Percentiles rank a stretch among this genome's conserved stretches.
Evolutionary conservation across 352 stramenopile species (phyloP).

Genomic region (Phytophthora syringae): DNA sequence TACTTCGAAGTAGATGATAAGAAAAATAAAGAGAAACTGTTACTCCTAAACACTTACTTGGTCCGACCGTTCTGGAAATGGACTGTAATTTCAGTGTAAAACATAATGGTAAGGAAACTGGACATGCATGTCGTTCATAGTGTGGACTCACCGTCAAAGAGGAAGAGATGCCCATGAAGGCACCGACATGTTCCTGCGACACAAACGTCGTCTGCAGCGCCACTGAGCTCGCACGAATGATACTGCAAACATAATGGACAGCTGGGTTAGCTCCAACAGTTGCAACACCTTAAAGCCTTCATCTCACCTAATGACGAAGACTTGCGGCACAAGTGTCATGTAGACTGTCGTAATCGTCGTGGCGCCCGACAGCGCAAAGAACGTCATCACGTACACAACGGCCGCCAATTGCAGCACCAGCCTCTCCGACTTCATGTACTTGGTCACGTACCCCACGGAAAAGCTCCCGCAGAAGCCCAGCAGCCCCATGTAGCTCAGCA

Average conservation of each 20-base stretch:
- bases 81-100: slow-evolving; percentile 54
- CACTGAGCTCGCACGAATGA: slow-evolving; percentile 83
- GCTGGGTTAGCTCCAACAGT: slow-evolving; percentile 1
- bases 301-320: slow-evolving; percentile 68
- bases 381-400: slow-evolving; percentile 75
- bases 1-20: too few relatives aligned
- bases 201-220: slow-evolving; percentile 78
- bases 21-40: background rate
- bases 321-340: slow-evolving; percentile 65
- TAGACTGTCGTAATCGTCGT: slow-evolving; percentile 60
- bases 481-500: slow-evolving; percentile 86
- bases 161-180: slow-evolving; percentile 83
- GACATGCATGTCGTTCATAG: background rate
- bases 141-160: slow-evolving; percentile 64
- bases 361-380: slow-evolving; percentile 66
- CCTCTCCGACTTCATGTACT: slow-evolving; percentile 56
- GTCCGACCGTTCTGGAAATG: slow-evolving; percentile 76
- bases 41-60: slow-evolving; percentile 48
- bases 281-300: background rate
- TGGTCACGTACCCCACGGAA: slow-evolving; percentile 61
- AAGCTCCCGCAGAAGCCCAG: slow-evolving; percentile 71
- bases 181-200: slow-evolving; percentile 66
- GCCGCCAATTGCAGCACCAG: slow-evolving; percentile 68
- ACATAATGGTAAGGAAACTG: slow-evolving; percentile 11
- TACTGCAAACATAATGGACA: slow-evolving; percentile 41